Percentiles rank a stretch among this genome's conserved stretches.
phyloP scores from a whole-genome alignment of 2,329 filamentous ascomycete species.

The Sarocladiaceae sp. region DNA sequence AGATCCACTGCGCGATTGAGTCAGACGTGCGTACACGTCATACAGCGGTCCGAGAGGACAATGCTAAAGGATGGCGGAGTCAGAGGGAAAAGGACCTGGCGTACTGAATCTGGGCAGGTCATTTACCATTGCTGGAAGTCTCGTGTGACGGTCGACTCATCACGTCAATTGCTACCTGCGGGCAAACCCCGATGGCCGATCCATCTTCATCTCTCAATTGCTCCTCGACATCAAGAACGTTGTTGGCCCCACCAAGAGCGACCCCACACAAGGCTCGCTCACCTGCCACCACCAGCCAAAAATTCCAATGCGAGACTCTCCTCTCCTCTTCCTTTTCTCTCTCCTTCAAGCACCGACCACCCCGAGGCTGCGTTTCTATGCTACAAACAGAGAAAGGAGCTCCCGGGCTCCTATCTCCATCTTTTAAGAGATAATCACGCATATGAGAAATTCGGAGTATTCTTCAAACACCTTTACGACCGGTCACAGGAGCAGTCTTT shows the following conservation, averaged over 20 bases:
- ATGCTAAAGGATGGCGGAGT: too few species aligned
- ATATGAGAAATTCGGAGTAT: constrained; percentile 99
- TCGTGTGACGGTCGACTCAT: too few species aligned
- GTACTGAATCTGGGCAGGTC: too few species aligned
- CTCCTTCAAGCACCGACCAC: constrained; percentile 65
- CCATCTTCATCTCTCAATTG: too few species aligned
- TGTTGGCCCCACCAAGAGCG: background rate
- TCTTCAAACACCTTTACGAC: constrained; percentile 52
- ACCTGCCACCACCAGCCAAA: constrained; percentile 1
- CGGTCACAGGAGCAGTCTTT: too few species aligned
- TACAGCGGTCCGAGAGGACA: too few species aligned
- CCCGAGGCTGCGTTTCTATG: constrained; percentile 95
- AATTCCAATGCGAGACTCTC: constrained; percentile 2
- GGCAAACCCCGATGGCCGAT: background rate
- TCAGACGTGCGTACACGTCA: too few species aligned
- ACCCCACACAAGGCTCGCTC: background rate
- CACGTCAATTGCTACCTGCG: too few species aligned
- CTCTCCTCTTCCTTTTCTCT: constrained; percentile 23
- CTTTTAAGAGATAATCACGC: constrained; percentile 34
- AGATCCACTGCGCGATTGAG: too few species aligned
- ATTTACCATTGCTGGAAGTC: too few species aligned
- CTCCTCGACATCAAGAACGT: too few species aligned
- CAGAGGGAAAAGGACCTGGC: too few species aligned
- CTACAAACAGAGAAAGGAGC: constrained; percentile 63
- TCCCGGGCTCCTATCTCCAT: constrained; percentile 20